Conservation (phyloP, 2,329 filamentous ascomycete genomes). For the Aureobasidium pullulans region DNA sequence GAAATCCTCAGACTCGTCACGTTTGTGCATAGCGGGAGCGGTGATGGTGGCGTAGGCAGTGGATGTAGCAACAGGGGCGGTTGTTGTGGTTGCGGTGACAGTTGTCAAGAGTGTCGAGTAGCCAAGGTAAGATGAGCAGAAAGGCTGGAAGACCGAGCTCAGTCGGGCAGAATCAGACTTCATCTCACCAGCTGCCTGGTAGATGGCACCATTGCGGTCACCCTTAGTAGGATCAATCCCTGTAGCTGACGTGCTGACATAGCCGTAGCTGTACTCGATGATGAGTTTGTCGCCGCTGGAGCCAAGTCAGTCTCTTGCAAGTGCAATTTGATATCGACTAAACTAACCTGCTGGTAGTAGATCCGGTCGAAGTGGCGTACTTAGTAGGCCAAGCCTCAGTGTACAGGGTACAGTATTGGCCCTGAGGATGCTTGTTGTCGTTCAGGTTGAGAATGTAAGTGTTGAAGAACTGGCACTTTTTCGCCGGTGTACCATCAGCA, state of each 20-base stretch:
- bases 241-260: slow-evolving; percentile 13
- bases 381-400: slow-evolving; percentile 19
- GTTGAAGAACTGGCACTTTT: slow-evolving; percentile 29
- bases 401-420: slow-evolving; percentile 26
- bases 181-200: slow-evolving; percentile 17
- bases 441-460: slow-evolving; percentile 24
- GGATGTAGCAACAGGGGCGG: background rate
- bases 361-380: slow-evolving; percentile 20
- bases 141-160: slow-evolving; percentile 15
- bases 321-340: background rate
- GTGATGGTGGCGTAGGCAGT: background rate
- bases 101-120: background rate
- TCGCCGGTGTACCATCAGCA: slow-evolving; percentile 1
- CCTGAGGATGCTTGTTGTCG: slow-evolving; percentile 19
- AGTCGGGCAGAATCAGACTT: slow-evolving; percentile 8
- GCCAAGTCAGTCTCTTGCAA: slow-evolving; percentile 6
- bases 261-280: slow-evolving; percentile 15
- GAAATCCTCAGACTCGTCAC: background rate
- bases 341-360: background rate
- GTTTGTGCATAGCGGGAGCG: background rate
- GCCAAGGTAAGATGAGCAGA: slow-evolving; percentile 15
- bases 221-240: slow-evolving; percentile 5
- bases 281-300: slow-evolving; percentile 14
- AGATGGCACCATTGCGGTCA: slow-evolving; percentile 14
- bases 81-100: background rate